A percentile compares a stretch with the other conserved stretches of the same genome.
Evolutionary conservation across 2,329 filamentous ascomycete species (phyloP).

Genomic region (Aspergillus versicolor): DNA sequence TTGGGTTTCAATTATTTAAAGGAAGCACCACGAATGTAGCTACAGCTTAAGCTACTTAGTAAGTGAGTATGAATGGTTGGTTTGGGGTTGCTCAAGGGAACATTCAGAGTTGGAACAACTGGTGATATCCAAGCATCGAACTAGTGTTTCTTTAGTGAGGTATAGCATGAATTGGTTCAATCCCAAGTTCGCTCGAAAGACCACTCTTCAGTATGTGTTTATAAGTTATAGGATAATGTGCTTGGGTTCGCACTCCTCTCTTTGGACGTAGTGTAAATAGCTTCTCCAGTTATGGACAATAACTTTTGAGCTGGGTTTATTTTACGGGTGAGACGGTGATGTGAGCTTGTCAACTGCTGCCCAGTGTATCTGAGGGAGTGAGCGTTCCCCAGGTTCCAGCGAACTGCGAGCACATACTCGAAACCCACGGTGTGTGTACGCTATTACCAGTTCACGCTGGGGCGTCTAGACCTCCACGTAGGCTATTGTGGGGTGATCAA

Average conservation of each 20-base stretch:
- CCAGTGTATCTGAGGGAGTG: no score
- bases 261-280: neutral
- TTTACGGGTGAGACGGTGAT: neutral
- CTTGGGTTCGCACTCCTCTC: neutral
- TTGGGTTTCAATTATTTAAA: neutral
- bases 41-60: neutral
- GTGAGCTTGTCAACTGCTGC: neutral
- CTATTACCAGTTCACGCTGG: neutral
- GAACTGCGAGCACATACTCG: no score
- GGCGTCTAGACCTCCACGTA: neutral
- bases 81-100: neutral
- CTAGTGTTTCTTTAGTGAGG: neutral
- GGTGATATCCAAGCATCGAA: neutral
- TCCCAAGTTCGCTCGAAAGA: neutral
- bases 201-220: neutral
- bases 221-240: neutral
- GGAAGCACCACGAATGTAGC: neutral
- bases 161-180: neutral
- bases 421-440: neutral
- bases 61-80: neutral
- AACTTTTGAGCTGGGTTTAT: neutral
- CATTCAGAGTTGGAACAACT: neutral
- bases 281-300: neutral
- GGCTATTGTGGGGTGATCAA: neutral
- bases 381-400: no score